Conservation (phyloP, 2,329 filamentous ascomycete genomes). For the Talaromyces sp. region DNA sequence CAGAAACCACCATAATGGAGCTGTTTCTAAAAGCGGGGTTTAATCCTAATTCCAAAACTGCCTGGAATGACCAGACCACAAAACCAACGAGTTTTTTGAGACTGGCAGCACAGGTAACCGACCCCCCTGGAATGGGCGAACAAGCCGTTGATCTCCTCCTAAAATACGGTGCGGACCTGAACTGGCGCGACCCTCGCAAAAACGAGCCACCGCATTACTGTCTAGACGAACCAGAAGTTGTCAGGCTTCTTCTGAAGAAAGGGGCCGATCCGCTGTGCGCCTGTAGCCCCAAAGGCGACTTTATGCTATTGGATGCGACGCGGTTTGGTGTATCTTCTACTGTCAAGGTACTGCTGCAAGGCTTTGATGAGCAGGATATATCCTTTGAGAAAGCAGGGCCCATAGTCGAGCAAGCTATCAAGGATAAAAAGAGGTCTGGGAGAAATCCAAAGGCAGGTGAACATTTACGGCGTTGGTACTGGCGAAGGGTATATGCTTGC, state of each 20-base stretch:
- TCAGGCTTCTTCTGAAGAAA: background rate
- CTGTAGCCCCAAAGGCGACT: background rate
- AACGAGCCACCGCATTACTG: background rate
- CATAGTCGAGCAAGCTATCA: background rate
- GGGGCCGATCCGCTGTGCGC: background rate
- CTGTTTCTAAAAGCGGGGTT: background rate
- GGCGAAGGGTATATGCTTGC: background rate
- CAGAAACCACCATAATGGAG: background rate
- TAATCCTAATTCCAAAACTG: background rate
- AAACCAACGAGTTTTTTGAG: background rate
- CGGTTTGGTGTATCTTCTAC: background rate
- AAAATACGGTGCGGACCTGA: background rate
- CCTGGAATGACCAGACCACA: too few relatives aligned
- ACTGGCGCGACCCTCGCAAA: background rate
- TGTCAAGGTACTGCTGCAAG: background rate
- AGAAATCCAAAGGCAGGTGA: background rate
- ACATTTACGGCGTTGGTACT: background rate
- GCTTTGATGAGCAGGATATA: background rate
- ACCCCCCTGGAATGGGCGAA: background rate
- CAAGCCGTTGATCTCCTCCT: background rate
- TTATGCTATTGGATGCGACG: background rate
- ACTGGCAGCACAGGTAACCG: background rate
- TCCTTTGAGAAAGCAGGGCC: background rate
- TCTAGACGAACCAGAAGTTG: background rate
- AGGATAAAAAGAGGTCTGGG: background rate